Conservation (phyloP, 495 filamentous ascomycete species). For the Aspergillus sparsus region DNA sequence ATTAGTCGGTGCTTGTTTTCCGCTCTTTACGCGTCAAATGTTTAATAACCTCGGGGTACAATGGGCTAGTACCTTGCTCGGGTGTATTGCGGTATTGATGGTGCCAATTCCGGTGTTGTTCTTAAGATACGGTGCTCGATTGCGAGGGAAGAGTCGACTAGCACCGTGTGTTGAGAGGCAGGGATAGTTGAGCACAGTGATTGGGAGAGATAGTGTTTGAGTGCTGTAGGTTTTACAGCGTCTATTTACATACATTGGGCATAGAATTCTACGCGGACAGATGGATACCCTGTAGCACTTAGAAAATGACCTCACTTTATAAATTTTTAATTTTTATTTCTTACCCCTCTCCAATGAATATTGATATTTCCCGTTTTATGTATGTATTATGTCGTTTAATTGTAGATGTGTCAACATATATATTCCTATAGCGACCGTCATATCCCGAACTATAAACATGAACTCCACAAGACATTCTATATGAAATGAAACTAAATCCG, state of each 20-base stretch:
- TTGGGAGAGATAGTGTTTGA: not conserved
- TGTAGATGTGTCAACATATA: no score
- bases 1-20: constrained; percentile 72
- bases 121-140: constrained; percentile 31
- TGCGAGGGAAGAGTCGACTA: constrained; percentile 35
- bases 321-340: no score
- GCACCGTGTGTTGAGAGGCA: constrained; percentile 22
- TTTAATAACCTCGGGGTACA: constrained; percentile 73
- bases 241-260: no score
- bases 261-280: no score
- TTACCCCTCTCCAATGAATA: no score
- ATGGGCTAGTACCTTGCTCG: constrained; percentile 74
- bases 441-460: not conserved
- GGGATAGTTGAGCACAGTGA: no score
- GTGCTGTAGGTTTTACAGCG: not conserved
- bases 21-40: constrained; percentile 78
- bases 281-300: no score
- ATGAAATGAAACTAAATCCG: not conserved
- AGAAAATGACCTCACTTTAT: no score
- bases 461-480: not conserved
- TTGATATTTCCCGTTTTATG: no score
- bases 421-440: not conserved
- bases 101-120: constrained; percentile 66
- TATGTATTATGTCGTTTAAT: no score
- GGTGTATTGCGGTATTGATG: constrained; percentile 67